A percentile compares a stretch with the other conserved stretches of the same genome.
phyloP scores from a whole-genome alignment of 2,329 filamentous ascomycete species.

The Chrysoporthe deuterocubensis region DNA sequence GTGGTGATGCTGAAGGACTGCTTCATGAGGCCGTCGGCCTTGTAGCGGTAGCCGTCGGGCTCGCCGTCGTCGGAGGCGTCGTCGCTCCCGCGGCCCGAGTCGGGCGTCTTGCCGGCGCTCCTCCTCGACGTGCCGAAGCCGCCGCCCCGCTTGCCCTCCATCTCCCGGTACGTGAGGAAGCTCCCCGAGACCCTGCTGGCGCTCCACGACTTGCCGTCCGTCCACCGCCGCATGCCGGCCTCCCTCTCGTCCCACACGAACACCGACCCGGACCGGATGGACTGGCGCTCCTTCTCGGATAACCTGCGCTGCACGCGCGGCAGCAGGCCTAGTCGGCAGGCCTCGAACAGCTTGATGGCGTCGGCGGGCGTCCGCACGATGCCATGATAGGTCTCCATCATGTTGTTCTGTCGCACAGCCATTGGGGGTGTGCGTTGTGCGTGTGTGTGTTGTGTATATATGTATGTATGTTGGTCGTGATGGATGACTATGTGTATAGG shows the following conservation, averaged over 20 bases:
- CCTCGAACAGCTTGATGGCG: slow-evolving; percentile 98
- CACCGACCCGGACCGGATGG: slow-evolving; percentile 93
- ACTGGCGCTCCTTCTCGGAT: slow-evolving; percentile 95
- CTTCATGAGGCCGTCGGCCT: slow-evolving; percentile 97
- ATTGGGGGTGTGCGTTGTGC: slow-evolving; percentile 2
- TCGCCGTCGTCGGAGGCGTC: slow-evolving; percentile 85
- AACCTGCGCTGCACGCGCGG: slow-evolving; percentile 90
- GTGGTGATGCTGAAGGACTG: slow-evolving; percentile 99
- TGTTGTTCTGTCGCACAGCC: slow-evolving; percentile 34
- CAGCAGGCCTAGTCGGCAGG: slow-evolving; percentile 84
- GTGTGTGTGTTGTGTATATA: neutral
- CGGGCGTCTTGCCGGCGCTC: slow-evolving; percentile 75
- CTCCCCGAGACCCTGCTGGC: slow-evolving; percentile 96
- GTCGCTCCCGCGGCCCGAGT: slow-evolving; percentile 79
- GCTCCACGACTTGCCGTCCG: slow-evolving; percentile 98
- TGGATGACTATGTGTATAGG: neutral
- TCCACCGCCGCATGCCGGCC: slow-evolving; percentile 98
- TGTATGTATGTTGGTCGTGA: neutral
- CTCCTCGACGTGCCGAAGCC: slow-evolving; percentile 65
- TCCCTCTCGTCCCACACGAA: slow-evolving; percentile 99
- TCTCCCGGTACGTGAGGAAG: slow-evolving; percentile 96
- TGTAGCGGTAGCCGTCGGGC: slow-evolving; percentile 91
- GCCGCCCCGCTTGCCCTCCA: slow-evolving; percentile 96
- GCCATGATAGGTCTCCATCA: slow-evolving; percentile 96
- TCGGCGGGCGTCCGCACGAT: slow-evolving; percentile 94